Evolutionary conservation across 805 yeast species (phyloP), one percentile per base, ranked within the genome.

Genomic region (Wilhelminamyces savonicus): DNA sequence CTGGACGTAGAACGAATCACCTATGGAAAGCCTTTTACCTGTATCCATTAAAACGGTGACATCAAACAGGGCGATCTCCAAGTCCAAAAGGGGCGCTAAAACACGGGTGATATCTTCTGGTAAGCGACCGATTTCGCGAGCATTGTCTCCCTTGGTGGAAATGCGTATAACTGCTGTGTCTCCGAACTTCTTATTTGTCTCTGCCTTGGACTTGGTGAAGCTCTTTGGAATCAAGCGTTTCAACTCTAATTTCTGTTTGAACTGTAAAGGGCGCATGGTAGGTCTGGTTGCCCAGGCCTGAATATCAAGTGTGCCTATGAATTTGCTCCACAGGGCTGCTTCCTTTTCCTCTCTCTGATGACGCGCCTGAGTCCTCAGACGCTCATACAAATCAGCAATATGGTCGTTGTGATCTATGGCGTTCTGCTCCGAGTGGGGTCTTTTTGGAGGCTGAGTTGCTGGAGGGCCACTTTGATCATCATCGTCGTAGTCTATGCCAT

Each of bases 201-300:
- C 46, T 7, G 39, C 18, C 7, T 39, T 27, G 11, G 39, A 29
- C 25, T 43, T 38, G 21, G 35, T 46, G 18, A 39, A 21, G 44
- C 39, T 19, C 32, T 34, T 56, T n/a, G 55, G 66, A n/a, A 40
- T 44, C 26, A 56, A 37, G 21, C 65, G 52, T 15, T 54, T 56
- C 11, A 75, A 39, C 7, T 56, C 52, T 17, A 76, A 43, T 15
- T 44, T 50, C 7, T 76, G 66, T 2, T 69, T 67, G 41, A 63
- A 71, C 15, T 62, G 50, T 1, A 74, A 49, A 0, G 72, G 66
- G 16, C 58, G 62, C 16, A 66, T 39, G 0, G 77, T 71, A 0
- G 84, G 82, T 36, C 88, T 56, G 0, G 87, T 80, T 9, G 87
- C 82, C 81, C 82, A 77, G 3, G 82, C 83, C 29, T 69, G 69